phyloP scores from a whole-genome alignment of 2,329 filamentous ascomycete species.

The Uncinocarpus reesii region DNA sequence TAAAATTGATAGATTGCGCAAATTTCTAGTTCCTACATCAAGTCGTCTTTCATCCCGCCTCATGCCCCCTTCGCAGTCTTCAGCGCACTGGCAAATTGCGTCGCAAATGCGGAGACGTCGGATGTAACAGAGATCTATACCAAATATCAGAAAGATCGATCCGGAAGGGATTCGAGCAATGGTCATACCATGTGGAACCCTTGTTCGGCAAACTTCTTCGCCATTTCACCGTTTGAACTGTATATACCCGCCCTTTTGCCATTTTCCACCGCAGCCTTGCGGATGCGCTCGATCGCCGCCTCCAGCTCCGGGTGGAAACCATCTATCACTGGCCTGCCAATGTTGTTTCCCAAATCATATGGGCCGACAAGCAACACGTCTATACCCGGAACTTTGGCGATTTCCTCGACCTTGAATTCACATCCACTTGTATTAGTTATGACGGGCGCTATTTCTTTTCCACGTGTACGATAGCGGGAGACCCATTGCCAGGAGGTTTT shows the following conservation, averaged over 20 bases:
- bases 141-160: neutral
- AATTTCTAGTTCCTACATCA: neutral
- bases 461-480: neutral
- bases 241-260: conserved; percentile 49
- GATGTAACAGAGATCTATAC: conserved; percentile 35
- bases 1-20: neutral
- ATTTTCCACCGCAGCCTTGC: conserved; percentile 41
- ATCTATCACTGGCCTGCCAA: conserved; percentile 42
- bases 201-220: conserved; percentile 42
- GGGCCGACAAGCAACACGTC: conserved; percentile 47
- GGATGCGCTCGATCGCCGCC: conserved; percentile 43
- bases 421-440: conserved; percentile 7
- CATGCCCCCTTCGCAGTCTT: conserved; percentile 26
- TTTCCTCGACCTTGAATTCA: conserved; percentile 34
- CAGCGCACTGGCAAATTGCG: conserved; percentile 31
- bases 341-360: conserved; percentile 49
- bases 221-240: conserved; percentile 43
- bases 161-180: too few species aligned
- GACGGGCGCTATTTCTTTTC: neutral
- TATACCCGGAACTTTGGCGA: conserved; percentile 44
- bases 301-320: conserved; percentile 43
- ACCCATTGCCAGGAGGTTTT: neutral
- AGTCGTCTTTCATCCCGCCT: neutral
- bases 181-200: conserved; percentile 49
- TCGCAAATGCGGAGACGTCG: conserved; percentile 39